These are phyloP conservation scores for Oryza meridionalis DNA, from an alignment of 176 grass and related monocot species.

Conservation along the genomic window DNA sequence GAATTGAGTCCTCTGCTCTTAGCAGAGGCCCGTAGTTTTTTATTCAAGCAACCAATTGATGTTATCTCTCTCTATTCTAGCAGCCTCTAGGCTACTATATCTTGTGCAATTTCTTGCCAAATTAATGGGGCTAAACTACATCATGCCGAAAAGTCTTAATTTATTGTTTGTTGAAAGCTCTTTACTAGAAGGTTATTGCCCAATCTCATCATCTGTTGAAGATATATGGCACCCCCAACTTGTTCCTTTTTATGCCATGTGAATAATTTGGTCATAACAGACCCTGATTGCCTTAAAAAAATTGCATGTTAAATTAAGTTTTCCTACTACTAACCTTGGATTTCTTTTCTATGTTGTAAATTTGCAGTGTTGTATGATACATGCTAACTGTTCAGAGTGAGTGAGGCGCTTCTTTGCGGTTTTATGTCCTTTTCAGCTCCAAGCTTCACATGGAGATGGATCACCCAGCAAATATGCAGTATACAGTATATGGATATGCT, in stretches of 20 bases:
- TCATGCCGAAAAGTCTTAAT: background rate
- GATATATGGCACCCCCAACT: background rate
- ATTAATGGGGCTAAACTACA: background rate
- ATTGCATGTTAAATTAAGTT: background rate
- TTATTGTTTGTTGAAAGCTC: background rate
- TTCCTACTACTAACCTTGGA: background rate
- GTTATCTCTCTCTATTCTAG: background rate
- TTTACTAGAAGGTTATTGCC: background rate
- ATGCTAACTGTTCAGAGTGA: background rate
- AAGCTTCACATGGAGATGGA: background rate
- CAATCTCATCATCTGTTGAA: background rate
- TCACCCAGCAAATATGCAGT: slow-evolving; percentile 20
- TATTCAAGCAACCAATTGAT: background rate
- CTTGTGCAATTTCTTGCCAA: background rate
- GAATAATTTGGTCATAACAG: background rate
- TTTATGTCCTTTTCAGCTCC: background rate
- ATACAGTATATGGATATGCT: background rate
- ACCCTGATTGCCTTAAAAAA: background rate
- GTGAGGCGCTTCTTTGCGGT: background rate
- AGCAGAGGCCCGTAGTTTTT: background rate
- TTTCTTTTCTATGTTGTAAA: background rate
- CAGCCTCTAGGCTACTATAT: background rate
- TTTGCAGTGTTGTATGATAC: background rate
- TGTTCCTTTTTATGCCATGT: background rate
- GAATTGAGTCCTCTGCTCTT: background rate